phyloP scores from a whole-genome alignment of 305 asterid genomes.

The Salvia sclarea region DNA sequence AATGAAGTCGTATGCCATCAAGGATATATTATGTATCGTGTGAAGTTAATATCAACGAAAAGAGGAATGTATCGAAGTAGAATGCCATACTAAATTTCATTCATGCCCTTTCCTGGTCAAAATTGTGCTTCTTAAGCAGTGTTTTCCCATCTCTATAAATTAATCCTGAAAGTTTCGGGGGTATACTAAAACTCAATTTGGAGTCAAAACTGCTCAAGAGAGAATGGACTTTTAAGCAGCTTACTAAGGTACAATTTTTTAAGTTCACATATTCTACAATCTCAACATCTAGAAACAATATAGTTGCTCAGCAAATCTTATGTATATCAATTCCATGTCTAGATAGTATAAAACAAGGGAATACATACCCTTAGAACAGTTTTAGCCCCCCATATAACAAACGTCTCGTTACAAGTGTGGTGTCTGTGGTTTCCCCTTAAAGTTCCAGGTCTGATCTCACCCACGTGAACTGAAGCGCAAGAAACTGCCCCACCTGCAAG shows the following conservation, averaged over 20 bases:
- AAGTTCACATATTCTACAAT: not conserved
- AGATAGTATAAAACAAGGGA: slow-evolving; percentile 1
- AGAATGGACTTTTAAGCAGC: not conserved
- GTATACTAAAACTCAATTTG: slow-evolving; percentile 17
- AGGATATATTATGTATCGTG: not conserved
- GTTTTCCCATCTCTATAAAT: not conserved
- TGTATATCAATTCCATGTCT: not conserved
- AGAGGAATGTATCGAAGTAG: not conserved
- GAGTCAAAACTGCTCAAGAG: no score
- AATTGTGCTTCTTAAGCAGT: not conserved
- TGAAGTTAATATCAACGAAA: not conserved
- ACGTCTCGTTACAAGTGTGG: slow-evolving; percentile 85
- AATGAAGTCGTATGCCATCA: not conserved
- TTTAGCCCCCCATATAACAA: slow-evolving; percentile 93
- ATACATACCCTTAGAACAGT: slow-evolving; percentile 76
- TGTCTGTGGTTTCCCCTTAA: slow-evolving; percentile 92
- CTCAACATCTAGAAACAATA: not conserved
- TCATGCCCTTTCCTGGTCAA: not conserved
- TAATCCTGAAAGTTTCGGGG: slow-evolving; percentile 1
- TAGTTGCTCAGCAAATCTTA: not conserved
- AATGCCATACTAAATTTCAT: slow-evolving; percentile 2
- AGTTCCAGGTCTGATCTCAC: slow-evolving; percentile 76
- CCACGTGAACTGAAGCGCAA: slow-evolving; percentile 72
- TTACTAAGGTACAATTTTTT: not conserved
- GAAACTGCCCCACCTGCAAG: slow-evolving; percentile 75